phyloP scores from a whole-genome alignment of 768 basidiomycete genomes.

The Sporobolomyces pararoseus region DNA sequence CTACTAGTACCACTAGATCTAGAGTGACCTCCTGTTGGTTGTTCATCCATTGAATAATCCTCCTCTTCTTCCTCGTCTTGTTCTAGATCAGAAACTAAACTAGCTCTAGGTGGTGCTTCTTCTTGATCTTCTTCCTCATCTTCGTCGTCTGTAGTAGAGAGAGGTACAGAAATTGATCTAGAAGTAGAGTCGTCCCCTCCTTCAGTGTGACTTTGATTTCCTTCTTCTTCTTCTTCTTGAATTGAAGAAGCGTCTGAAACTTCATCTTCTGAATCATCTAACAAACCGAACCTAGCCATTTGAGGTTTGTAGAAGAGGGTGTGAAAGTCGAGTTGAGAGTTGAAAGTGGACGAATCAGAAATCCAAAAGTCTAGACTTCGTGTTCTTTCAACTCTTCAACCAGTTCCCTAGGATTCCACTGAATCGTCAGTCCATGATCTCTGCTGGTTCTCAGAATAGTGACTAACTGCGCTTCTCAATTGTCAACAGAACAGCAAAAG shows the following conservation, averaged over 20 bases:
- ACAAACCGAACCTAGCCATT: slow-evolving; percentile 15
- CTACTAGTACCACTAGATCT: too few species aligned
- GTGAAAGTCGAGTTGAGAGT: background rate
- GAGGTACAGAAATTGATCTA: background rate
- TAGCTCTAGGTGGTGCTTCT: slow-evolving; percentile 15
- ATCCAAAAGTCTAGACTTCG: too few species aligned
- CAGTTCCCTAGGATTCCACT: too few species aligned
- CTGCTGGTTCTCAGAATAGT: too few species aligned
- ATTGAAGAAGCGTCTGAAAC: background rate
- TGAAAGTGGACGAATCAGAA: too few species aligned
- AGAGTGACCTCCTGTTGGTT: background rate
- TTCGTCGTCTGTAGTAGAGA: background rate
- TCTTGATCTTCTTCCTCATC: slow-evolving; percentile 9
- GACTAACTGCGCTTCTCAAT: too few species aligned
- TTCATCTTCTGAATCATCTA: slow-evolving; percentile 19
- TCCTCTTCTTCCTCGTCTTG: background rate
- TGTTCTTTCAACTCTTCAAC: too few species aligned
- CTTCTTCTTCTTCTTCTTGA: slow-evolving; percentile 3
- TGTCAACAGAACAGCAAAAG: background rate
- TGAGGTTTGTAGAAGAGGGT: too few species aligned
- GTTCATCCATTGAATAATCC: background rate
- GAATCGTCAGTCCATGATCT: too few species aligned
- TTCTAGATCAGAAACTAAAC: background rate
- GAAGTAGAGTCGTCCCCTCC: too few species aligned
- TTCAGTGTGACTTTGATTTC: too few species aligned